Evolutionary conservation across 495 filamentous ascomycete species (phyloP), one percentile per base, ranked within the genome.

Genomic region (Copromyces sp.): DNA sequence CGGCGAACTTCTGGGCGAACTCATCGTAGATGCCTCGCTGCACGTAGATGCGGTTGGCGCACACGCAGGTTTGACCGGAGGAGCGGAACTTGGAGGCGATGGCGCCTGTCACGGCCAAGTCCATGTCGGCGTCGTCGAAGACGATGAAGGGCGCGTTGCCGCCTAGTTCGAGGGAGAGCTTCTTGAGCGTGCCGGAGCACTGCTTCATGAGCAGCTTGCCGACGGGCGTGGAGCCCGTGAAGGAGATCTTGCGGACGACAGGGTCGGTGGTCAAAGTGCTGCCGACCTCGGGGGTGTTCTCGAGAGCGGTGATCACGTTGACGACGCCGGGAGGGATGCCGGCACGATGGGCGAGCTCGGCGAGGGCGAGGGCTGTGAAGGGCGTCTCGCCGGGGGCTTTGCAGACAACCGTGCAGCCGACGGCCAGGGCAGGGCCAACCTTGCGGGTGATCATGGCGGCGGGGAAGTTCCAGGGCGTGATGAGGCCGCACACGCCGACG

Each of bases 401-500:
- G 53, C 88, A 88, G 0, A 97, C 93, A 0, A 94, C 90, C 1
- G 94, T 94, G 80, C 94, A 97, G 59, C 84, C 84, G 29, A 82
- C 84, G 11, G 84, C 94, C 71, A 97, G 83, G 35, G 94, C 94
- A 3, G 94, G 92, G 2, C 89, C 94, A 72, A 94, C 89, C 82
- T 97, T 97, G 37, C 94, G 84, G 3, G 94, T 95, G 75, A 96
- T 91, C 94, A 97, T 97, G 8, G 94, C 94, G 9, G 92, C 91
- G 3, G 94, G 94, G 82, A 96, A 97, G 83, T 97, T 97, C 94
- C 94, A 97, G 35, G 95, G 95, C 29, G 95, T 98, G 79, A 99
- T 97, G 40, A 99, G 84, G 14, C 94, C 95, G 77, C 93, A 96
- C 14, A 99, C 95, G 74, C 95, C 95, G 65, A 98, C 89, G 7